phyloP scores from a whole-genome alignment of 345 rosid genomes.

The Acer negundo region DNA sequence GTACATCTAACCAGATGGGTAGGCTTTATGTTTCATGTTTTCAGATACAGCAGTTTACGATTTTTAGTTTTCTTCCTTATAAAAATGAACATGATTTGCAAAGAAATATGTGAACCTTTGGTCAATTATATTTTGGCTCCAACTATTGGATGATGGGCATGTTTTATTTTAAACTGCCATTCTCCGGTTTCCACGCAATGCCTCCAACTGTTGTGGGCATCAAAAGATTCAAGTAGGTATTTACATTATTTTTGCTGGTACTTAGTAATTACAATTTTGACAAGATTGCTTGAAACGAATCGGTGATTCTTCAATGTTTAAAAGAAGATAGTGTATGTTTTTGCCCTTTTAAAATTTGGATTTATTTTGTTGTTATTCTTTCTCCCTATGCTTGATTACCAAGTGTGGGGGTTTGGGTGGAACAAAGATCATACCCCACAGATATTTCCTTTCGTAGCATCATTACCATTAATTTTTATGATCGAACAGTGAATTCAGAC shows the following conservation, averaged over 20 bases:
- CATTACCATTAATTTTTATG: constrained; percentile 61
- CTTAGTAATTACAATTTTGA: constrained; percentile 38
- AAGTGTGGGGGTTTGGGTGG: constrained; percentile 70
- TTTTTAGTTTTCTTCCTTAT: constrained; percentile 23
- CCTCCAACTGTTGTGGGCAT: constrained; percentile 46
- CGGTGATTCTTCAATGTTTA: constrained; percentile 42
- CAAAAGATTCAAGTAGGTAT: constrained; percentile 54
- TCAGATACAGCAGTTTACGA: constrained; percentile 60
- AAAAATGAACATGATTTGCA: constrained; percentile 24
- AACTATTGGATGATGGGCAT: constrained; percentile 30
- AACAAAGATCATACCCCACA: constrained; percentile 67
- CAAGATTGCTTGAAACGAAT: constrained; percentile 47
- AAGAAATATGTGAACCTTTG: constrained; percentile 23
- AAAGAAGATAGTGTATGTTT: constrained; percentile 42
- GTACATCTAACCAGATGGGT: constrained; percentile 72
- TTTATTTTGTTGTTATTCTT: constrained; percentile 34
- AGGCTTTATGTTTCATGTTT: constrained; percentile 59
- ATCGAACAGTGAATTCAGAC: constrained; percentile 66
- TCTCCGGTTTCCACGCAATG: constrained; percentile 46
- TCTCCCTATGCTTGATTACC: constrained; percentile 44
- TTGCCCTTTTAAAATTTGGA: constrained; percentile 37
- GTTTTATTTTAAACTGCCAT: constrained; percentile 29
- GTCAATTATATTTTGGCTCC: constrained; percentile 16
- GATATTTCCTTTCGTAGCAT: constrained; percentile 63
- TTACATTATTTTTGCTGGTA: constrained; percentile 37